Evolutionary conservation across 495 filamentous ascomycete species (phyloP).

Genomic region (Xylaria acuta): DNA sequence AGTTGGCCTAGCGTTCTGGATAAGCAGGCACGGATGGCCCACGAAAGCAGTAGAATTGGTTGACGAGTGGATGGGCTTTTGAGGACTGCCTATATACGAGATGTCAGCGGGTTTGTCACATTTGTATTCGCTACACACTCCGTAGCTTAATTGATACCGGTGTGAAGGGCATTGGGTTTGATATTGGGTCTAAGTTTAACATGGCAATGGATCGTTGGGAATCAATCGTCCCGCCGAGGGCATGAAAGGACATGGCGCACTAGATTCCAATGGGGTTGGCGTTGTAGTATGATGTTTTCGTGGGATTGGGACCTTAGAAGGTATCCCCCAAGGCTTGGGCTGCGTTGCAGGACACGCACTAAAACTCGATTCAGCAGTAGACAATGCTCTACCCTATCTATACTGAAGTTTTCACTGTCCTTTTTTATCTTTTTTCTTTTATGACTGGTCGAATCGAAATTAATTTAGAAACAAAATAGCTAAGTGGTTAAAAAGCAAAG

Average conservation of each 20-base stretch:
- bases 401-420: background rate
- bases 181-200: background rate
- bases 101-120: background rate
- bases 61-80: slow-evolving; percentile 36
- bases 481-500: too few relatives aligned
- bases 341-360: too few relatives aligned
- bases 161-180: background rate
- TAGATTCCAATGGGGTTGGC: background rate
- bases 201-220: background rate
- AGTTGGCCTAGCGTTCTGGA: slow-evolving; percentile 73
- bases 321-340: background rate
- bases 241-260: background rate
- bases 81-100: background rate
- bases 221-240: background rate
- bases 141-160: background rate
- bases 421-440: background rate
- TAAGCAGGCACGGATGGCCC: slow-evolving; percentile 44
- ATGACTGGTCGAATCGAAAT: background rate
- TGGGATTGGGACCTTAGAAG: background rate
- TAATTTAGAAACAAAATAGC: too few relatives aligned
- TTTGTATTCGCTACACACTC: background rate
- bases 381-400: background rate
- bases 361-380: background rate
- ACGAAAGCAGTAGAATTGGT: slow-evolving; percentile 31
- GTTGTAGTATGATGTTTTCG: background rate